A percentile compares a stretch with the other conserved stretches of the same genome.
These are phyloP conservation scores for Yamadazyma tumulicola DNA, from an alignment of 805 yeast species.

Conservation along the genomic window DNA sequence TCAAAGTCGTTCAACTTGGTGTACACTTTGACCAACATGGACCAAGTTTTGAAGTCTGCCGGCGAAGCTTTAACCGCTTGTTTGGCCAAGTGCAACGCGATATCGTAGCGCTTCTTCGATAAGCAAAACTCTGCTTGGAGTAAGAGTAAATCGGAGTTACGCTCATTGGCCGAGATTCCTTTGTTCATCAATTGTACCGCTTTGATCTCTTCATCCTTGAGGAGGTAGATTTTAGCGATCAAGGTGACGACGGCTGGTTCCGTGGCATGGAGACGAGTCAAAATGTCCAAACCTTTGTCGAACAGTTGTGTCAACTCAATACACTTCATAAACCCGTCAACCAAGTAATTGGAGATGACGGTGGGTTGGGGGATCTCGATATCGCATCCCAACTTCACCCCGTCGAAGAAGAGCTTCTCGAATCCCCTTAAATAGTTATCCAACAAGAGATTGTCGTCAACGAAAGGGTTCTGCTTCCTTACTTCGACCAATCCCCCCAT, in stretches of 20 bases:
- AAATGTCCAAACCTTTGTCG: conserved; percentile 56
- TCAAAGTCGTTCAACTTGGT: conserved; percentile 63
- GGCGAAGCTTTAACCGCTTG: conserved; percentile 71
- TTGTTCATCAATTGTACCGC: conserved; percentile 52
- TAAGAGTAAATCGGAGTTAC: conserved; percentile 53
- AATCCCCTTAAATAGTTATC: conserved; percentile 58
- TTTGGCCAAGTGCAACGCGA: conserved; percentile 57
- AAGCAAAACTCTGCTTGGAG: conserved; percentile 58
- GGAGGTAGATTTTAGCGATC: conserved; percentile 49
- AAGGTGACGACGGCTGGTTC: conserved; percentile 60
- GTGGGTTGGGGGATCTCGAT: conserved; percentile 71
- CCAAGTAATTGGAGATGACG: conserved; percentile 60
- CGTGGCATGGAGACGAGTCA: conserved; percentile 45
- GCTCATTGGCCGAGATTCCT: conserved; percentile 46
- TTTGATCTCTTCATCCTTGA: conserved; percentile 56
- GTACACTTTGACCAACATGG: conserved; percentile 59
- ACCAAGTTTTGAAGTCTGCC: conserved; percentile 75
- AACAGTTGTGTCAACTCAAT: conserved; percentile 63
- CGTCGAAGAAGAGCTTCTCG: conserved; percentile 62
- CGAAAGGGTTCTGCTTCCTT: conserved; percentile 75
- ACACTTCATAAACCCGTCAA: conserved; percentile 67
- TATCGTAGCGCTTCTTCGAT: conserved; percentile 48
- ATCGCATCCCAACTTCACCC: conserved; percentile 61
- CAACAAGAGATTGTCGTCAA: conserved; percentile 34
- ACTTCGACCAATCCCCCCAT: conserved; percentile 73